These are phyloP conservation scores for Blumeria graminis DNA, from an alignment of 2,329 filamentous ascomycete genomes.

Conservation along the genomic window DNA sequence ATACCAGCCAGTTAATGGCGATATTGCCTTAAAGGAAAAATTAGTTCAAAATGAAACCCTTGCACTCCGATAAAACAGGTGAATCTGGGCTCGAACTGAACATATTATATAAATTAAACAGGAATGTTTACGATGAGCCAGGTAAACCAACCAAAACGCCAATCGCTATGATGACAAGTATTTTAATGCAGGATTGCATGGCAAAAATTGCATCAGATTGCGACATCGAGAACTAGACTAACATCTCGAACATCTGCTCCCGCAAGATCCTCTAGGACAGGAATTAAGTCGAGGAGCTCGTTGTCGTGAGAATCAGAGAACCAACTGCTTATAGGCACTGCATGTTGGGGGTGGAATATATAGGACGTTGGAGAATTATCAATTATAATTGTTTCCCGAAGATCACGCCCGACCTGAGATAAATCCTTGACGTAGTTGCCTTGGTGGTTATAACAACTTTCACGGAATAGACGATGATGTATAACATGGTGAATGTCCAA, in stretches of 20 bases:
- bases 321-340: slow-evolving; percentile 98
- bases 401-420: slow-evolving; percentile 83
- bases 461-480: slow-evolving; percentile 85
- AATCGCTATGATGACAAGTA: slow-evolving; percentile 17
- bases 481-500: slow-evolving; percentile 93
- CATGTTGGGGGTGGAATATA: slow-evolving; percentile 98
- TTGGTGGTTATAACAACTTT: slow-evolving; percentile 98
- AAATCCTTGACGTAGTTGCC: slow-evolving; percentile 99
- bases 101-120: no score
- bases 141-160: slow-evolving; percentile 16
- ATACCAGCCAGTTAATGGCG: no score
- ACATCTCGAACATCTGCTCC: slow-evolving; percentile 77
- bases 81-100: no score
- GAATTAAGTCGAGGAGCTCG: slow-evolving; percentile 88
- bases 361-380: slow-evolving; percentile 98
- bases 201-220: slow-evolving; percentile 27
- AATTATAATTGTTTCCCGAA: slow-evolving; percentile 97
- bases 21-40: no score
- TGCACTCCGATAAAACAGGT: no score
- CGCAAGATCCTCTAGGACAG: slow-evolving; percentile 90
- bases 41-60: no score
- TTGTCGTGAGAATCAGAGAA: slow-evolving; percentile 99
- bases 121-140: no score
- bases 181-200: slow-evolving; percentile 13
- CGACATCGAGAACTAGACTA: slow-evolving; percentile 89